Evolutionary conservation across 2,329 filamentous ascomycete genomes (phyloP).

Genomic region (Ophiostoma sp.): DNA sequence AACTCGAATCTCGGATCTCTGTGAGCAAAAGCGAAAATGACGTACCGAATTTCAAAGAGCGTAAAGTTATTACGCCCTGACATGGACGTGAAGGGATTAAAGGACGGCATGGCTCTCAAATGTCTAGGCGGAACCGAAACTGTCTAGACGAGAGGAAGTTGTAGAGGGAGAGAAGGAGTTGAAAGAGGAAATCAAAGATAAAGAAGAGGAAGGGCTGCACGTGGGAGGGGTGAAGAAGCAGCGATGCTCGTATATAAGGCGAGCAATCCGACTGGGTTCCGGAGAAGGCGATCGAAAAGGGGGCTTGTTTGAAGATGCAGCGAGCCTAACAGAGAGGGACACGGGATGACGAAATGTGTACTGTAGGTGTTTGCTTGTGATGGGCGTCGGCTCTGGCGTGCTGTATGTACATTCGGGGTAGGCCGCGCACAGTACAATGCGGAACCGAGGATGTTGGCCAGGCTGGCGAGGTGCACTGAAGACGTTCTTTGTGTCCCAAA

Average conservation of each 20-base stretch:
- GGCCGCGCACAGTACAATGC: background rate
- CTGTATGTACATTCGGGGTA: constrained; percentile 15
- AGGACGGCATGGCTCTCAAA: constrained; percentile 30
- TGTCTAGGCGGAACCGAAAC: constrained; percentile 7
- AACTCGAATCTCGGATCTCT: background rate
- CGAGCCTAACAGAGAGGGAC: background rate
- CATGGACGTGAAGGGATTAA: constrained; percentile 51
- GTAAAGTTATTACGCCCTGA: constrained; percentile 48
- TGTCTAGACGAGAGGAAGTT: constrained; percentile 14
- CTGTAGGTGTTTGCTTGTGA: constrained; percentile 4
- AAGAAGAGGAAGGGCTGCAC: background rate
- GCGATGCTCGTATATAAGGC: constrained; percentile 12
- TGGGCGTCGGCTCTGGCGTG: background rate
- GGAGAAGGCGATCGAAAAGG: constrained; percentile 18
- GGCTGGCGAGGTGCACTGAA: background rate
- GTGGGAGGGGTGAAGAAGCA: constrained; percentile 1
- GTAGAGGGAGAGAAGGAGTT: background rate
- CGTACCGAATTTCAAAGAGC: constrained; percentile 55
- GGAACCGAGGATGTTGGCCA: constrained; percentile 8
- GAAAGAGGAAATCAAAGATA: background rate
- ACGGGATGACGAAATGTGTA: constrained; percentile 8
- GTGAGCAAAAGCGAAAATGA: constrained; percentile 18
- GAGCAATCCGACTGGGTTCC: background rate
- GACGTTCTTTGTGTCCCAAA: constrained; percentile 1
- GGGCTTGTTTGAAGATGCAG: background rate